Conservation (phyloP, 1,139 yeast species). For the Kodamaea anthophila region DNA sequence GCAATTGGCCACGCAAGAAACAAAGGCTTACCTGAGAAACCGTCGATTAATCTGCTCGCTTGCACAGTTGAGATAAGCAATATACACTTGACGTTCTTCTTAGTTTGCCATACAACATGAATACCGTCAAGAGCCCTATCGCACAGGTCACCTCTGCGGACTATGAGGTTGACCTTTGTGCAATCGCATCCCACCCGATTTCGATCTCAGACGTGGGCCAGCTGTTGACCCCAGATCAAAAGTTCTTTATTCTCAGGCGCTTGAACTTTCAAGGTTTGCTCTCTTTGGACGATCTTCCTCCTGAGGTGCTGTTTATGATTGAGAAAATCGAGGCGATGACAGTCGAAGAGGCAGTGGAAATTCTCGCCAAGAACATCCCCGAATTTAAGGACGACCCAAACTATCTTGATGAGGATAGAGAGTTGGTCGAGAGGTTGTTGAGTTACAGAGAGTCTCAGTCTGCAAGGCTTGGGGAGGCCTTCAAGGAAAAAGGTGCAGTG, state of each 20-base stretch:
- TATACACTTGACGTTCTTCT: too few relatives aligned
- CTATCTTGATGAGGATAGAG: conserved; percentile 13
- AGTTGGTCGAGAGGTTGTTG: conserved; percentile 11
- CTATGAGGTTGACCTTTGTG: conserved; percentile 11
- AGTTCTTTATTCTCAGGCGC: conserved; percentile 20
- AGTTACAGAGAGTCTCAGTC: conserved; percentile 4
- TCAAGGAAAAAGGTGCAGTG: not conserved
- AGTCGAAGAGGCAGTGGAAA: conserved; percentile 13
- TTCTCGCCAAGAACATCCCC: conserved; percentile 13
- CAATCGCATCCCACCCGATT: conserved; percentile 13
- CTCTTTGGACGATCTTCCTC: conserved; percentile 25
- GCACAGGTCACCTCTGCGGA: conserved; percentile 10
- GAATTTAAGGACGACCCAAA: conserved; percentile 21
- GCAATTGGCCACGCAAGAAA: too few relatives aligned
- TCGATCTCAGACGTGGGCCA: conserved; percentile 24
- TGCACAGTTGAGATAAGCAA: too few relatives aligned
- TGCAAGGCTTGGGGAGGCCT: conserved; percentile 1
- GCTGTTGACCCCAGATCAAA: conserved; percentile 21
- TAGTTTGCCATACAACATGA: too few relatives aligned
- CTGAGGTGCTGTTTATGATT: conserved; percentile 18
- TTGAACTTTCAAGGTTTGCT: conserved; percentile 23
- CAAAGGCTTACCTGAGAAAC: too few relatives aligned
- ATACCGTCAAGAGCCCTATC: too few relatives aligned
- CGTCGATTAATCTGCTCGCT: too few relatives aligned
- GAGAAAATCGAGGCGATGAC: conserved; percentile 16